A percentile compares a stretch with the other conserved stretches of the same genome.
These are phyloP conservation scores for Pyrus hybrid DNA, from an alignment of 331 rosid genomes.

Conservation along the genomic window DNA sequence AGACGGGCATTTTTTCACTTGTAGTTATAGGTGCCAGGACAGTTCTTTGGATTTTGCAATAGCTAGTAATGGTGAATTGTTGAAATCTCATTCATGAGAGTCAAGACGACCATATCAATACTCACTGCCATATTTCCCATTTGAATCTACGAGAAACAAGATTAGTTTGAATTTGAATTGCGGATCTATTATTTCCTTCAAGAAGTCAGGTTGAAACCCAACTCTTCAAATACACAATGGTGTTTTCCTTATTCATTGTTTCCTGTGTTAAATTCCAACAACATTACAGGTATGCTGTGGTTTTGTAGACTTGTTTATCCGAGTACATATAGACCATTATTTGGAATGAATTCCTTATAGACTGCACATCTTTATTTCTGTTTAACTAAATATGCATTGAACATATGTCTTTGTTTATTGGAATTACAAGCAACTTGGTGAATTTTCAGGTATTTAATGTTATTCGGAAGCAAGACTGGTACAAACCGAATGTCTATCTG, in stretches of 20 bases:
- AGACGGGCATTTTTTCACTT: not conserved
- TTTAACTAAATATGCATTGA: not conserved
- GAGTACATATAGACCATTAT: not conserved
- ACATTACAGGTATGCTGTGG: not conserved
- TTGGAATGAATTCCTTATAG: not conserved
- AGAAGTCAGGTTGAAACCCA: not conserved
- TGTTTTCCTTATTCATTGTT: not conserved
- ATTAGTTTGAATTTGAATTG: not conserved
- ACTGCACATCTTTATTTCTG: not conserved
- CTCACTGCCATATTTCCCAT: not conserved
- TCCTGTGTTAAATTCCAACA: not conserved
- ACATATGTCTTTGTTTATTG: not conserved
- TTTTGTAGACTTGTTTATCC: not conserved
- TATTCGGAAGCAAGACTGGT: constrained; percentile 83
- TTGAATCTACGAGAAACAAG: not conserved
- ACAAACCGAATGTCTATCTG: constrained; percentile 56
- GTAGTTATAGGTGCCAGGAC: not conserved
- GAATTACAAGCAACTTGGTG: constrained; percentile 21
- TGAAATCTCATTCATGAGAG: not conserved
- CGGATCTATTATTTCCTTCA: not conserved
- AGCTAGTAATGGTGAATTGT: not conserved
- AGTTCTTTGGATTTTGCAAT: not conserved
- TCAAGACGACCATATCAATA: not conserved
- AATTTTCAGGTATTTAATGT: constrained; percentile 55
- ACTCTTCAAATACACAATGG: not conserved